Evolutionary conservation across 1,139 yeast genomes (phyloP), one percentile per base, ranked within the genome.

Genomic region (Candida buenavistaensis): DNA sequence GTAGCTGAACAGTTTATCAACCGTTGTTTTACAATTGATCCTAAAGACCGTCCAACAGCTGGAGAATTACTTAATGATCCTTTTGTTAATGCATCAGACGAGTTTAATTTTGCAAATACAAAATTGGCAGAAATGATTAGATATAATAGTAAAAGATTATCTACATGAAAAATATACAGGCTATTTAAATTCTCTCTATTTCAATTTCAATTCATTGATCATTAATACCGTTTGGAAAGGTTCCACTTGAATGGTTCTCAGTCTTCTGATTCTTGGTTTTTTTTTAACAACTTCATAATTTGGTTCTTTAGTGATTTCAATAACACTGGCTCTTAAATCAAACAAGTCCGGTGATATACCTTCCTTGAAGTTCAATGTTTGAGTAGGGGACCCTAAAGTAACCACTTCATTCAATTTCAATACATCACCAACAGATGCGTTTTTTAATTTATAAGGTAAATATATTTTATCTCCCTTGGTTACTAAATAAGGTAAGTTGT

Each of bases 11-110:
- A 74, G 28, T 92, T 92, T 45, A 64, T 94, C 39, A 80, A 80
- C 44, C 59, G 68, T 39, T 94, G 98, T 56, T 92, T 94, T 55
- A 78, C 79, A 6, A 79, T 82, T 23, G 84, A 92, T 50, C 92
- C 98, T 0, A 83, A 80, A 22, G 61, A 70, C 48, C 69, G 99
- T 46, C 98, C 98, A 0, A 92, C 97, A 0, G 97, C 97, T 0
- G 73, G 68, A 35, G 72, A 75, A 37, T 64, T 94, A 19, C 59
- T 82, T 32, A 51, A 62, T 5, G 86, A 90, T 55, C 68, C 71
- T 7, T 90, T 92, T 56, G 63, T 59, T 4, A 72, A 72, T 35
- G 40, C 48, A 3, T 51, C 64, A 1, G 26, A 24, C 19, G 44
- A 49, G 3, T 92, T 85, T 54, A 62, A 66, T 15, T 92, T 92